Evolutionary conservation across 164 flowering plant genomes (phyloP).

Genomic region (Annona squamosa): DNA sequence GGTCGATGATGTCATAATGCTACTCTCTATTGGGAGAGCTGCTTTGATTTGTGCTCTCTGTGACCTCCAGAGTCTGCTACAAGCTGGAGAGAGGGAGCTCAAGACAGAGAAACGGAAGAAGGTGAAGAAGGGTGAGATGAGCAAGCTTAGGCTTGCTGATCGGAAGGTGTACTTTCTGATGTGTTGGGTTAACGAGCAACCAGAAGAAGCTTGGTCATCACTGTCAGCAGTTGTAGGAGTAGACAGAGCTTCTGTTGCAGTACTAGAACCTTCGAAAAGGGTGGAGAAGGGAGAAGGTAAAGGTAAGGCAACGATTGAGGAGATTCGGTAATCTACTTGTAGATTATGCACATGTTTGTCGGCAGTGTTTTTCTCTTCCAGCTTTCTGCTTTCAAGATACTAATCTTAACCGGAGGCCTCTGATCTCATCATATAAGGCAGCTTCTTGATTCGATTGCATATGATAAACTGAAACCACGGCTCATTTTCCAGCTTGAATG

Average conservation of each 20-base stretch:
- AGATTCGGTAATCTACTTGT: constrained; percentile 23
- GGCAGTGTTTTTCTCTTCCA: neutral
- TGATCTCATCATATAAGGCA: neutral
- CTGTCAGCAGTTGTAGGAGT: constrained; percentile 42
- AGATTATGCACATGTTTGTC: neutral
- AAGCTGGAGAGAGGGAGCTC: constrained; percentile 43
- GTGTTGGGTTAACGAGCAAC: constrained; percentile 92
- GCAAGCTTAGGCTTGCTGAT: constrained; percentile 56
- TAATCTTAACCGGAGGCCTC: neutral
- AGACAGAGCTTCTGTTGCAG: constrained; percentile 39
- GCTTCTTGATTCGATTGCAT: neutral
- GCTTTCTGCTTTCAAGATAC: neutral
- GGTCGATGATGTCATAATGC: constrained; percentile 43
- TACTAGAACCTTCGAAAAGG: constrained; percentile 5
- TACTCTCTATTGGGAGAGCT: constrained; percentile 48
- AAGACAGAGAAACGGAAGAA: constrained; percentile 39
- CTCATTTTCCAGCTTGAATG: neutral
- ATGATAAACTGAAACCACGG: neutral
- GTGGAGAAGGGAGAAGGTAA: constrained; percentile 15
- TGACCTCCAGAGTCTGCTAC: constrained; percentile 57
- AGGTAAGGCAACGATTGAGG: constrained; percentile 50
- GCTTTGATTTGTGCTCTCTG: constrained; percentile 58
- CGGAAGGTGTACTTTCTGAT: constrained; percentile 62
- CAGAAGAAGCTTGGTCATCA: constrained; percentile 60
- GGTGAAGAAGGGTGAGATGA: constrained; percentile 30